Percentiles rank a stretch among this genome's conserved stretches.
Conservation (phyloP, 768 basidiomycete genomes). For the Dioszegia hungarica region DNA sequence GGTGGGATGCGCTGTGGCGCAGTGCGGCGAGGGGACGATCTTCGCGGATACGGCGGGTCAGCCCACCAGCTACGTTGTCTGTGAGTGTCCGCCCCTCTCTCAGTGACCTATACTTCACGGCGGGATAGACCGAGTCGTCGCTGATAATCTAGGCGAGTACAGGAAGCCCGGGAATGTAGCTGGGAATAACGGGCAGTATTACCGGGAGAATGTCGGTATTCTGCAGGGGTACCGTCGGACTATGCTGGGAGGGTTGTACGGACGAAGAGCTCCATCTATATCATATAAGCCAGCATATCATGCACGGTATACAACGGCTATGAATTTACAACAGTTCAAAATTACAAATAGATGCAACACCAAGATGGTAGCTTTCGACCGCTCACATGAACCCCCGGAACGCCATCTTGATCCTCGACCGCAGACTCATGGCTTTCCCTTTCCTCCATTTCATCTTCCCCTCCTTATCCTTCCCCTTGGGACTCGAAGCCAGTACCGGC, state of each 20-base stretch:
- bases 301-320: no score
- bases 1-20: conserved; percentile 33
- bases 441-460: not conserved
- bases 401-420: conserved; percentile 20
- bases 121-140: no score
- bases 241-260: no score
- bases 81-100: not conserved
- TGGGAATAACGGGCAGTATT: conserved; percentile 18
- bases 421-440: conserved; percentile 12
- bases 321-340: no score
- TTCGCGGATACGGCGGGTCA: conserved; percentile 4
- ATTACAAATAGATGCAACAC: no score
- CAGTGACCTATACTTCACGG: no score
- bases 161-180: conserved; percentile 18
- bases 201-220: conserved; percentile 18
- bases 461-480: not conserved
- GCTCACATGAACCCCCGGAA: not conserved
- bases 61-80: not conserved
- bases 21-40: conserved; percentile 29
- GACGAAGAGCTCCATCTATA: no score
- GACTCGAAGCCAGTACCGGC: not conserved
- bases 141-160: conserved; percentile 21
- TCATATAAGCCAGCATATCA: no score
- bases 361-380: no score
- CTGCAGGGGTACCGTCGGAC: conserved; percentile 3